Evolutionary conservation across 2,329 filamentous ascomycete genomes (phyloP).

Genomic region (Parascedosporium putredinis): DNA sequence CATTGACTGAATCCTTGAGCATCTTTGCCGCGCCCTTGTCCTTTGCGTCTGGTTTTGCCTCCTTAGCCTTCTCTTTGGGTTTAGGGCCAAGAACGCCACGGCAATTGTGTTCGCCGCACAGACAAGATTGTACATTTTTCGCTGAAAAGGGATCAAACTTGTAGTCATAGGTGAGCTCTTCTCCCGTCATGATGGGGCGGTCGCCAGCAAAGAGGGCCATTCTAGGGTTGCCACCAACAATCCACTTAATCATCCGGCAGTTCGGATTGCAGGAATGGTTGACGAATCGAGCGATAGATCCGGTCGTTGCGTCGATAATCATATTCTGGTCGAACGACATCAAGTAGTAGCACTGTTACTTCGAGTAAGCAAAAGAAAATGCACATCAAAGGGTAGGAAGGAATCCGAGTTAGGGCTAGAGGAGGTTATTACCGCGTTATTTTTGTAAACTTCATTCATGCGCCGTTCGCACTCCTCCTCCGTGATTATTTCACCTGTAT

Average conservation of each 20-base stretch:
- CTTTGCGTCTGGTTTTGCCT: slow-evolving; percentile 20
- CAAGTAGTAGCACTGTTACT: slow-evolving; percentile 97
- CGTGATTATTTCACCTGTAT: slow-evolving; percentile 95
- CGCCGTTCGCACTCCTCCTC: slow-evolving; percentile 85
- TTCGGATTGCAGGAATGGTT: slow-evolving; percentile 97
- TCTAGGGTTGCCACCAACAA: slow-evolving; percentile 81
- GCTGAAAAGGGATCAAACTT: slow-evolving; percentile 61
- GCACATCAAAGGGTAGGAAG: neutral
- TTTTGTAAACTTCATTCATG: slow-evolving; percentile 88
- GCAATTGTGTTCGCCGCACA: slow-evolving; percentile 54
- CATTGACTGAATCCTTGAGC: slow-evolving; percentile 4
- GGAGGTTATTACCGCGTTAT: slow-evolving; percentile 62
- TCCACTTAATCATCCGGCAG: slow-evolving; percentile 97
- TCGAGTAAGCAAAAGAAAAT: too few species aligned
- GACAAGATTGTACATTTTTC: slow-evolving; percentile 58
- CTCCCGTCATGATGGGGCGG: slow-evolving; percentile 80
- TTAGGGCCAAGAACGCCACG: slow-evolving; percentile 54
- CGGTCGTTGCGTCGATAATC: slow-evolving; percentile 94
- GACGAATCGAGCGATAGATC: slow-evolving; percentile 93
- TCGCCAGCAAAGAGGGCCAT: slow-evolving; percentile 96
- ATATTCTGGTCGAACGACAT: slow-evolving; percentile 99
- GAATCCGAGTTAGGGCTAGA: neutral
- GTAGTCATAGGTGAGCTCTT: slow-evolving; percentile 92
- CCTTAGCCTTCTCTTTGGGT: slow-evolving; percentile 38
- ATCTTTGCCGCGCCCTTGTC: neutral